Evolutionary conservation across 306 rosid genomes (phyloP).

Genomic region (Cucurbita pepo): DNA sequence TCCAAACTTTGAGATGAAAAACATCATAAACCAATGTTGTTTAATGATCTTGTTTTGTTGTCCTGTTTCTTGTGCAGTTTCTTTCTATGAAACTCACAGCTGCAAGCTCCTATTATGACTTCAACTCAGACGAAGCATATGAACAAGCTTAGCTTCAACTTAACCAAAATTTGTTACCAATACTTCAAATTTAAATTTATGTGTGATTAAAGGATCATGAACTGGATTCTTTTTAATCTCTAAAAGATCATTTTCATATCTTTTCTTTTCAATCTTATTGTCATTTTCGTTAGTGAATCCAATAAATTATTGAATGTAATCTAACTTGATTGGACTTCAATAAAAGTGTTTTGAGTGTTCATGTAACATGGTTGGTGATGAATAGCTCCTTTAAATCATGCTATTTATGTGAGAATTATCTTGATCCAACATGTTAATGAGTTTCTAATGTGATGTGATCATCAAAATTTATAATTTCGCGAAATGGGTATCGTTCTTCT

Average conservation of each 20-base stretch:
- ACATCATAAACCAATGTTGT: neutral
- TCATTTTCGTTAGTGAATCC: neutral
- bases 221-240: neutral
- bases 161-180: neutral
- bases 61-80: slow-evolving; percentile 36
- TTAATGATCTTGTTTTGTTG: neutral
- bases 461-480: neutral
- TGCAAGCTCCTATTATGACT: slow-evolving; percentile 70
- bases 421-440: neutral
- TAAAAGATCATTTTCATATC: neutral
- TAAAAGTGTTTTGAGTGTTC: neutral
- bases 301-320: neutral
- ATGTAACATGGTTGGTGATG: neutral
- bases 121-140: slow-evolving; percentile 58
- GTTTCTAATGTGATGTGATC: neutral
- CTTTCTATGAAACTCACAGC: slow-evolving; percentile 90
- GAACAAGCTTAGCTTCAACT: neutral
- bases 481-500: neutral
- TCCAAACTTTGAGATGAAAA: neutral
- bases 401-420: neutral
- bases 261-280: neutral
- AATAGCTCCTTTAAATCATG: neutral
- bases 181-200: neutral
- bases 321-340: neutral
- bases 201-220: neutral